Evolutionary conservation across 192 early-diverging fungal genomes (phyloP).

Genomic region (Entophlyctis helioformis): DNA sequence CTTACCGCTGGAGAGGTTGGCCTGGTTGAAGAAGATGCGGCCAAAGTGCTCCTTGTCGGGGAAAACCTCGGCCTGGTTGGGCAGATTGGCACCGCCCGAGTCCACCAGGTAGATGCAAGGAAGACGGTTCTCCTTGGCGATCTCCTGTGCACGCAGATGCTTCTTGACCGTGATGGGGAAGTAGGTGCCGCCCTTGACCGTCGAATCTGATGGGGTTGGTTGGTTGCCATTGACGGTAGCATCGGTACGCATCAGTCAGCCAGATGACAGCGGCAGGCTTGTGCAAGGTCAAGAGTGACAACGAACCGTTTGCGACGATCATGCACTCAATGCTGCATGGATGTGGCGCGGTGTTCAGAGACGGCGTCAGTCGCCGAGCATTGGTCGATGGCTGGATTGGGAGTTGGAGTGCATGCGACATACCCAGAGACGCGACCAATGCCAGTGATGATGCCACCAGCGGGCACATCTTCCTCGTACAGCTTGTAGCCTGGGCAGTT

Average conservation of each 20-base stretch:
- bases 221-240: neutral
- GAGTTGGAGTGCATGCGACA: too few species aligned
- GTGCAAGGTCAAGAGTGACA: neutral
- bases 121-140: conserved; percentile 82
- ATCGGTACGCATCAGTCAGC: too few species aligned
- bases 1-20: conserved; percentile 33
- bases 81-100: conserved; percentile 86
- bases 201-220: conserved; percentile 51
- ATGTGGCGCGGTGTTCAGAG: too few species aligned
- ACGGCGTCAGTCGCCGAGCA: too few species aligned
- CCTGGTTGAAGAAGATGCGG: conserved; percentile 93
- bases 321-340: conserved; percentile 86
- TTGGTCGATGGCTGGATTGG: too few species aligned
- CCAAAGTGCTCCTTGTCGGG: conserved; percentile 82
- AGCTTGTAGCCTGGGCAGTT: conserved; percentile 49
- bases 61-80: conserved; percentile 82
- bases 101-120: conserved; percentile 95
- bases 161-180: conserved; percentile 89
- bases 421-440: conserved; percentile 86
- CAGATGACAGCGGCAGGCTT: too few species aligned
- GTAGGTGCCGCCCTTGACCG: conserved; percentile 97
- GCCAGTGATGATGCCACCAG: conserved; percentile 90
- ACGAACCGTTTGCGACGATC: conserved; percentile 75
- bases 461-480: conserved; percentile 74
- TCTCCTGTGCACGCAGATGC: conserved; percentile 94